Base-by-base conservation (phyloP, 179 eudicot species). In the Silene coronaria region DNA sequence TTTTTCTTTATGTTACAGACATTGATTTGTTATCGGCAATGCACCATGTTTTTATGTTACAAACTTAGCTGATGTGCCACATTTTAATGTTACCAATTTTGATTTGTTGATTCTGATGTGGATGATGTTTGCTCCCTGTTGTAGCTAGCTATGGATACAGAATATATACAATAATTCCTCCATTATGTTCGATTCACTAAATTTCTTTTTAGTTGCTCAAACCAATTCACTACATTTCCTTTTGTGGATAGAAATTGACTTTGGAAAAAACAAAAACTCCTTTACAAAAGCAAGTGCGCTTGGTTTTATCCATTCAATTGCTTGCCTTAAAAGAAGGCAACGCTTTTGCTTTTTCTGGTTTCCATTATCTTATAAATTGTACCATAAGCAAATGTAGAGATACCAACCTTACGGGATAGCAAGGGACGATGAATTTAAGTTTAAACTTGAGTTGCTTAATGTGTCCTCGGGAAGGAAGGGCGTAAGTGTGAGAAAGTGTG, bases 51-150 rank as follows among this genome's bases (percentile, higher is more conserved):
- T 55, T 55, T 55, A 55, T 55, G 59, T 14, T 55, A 55, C 59
- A 16, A 17, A 55, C 22, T 55, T 55, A 55, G 9, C 59, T 3
- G 19, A 55, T 55, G 59, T 55, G 58, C 19, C 58, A 5, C 19
- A 17, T 51, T 51, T 51, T 51, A 14, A 51, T 17, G 21, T 55
- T 55, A 55, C 22, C 21, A 55, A n/a, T 55, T 17, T 55, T 55
- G 19, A 55, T 55, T 55, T 55, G 21, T 55, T 55, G 59, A 55
- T 67, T n/a, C n/a, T 60, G 65, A 71, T 48, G 69, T 62, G 11
- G 38, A 23, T 48, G 55, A 38, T 62, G 53, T 67, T 8, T 45
- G 30, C 60, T 70, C 24, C 42, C 19, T 17, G 51, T 30, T 10
- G 61, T 16, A 63, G 3, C 45, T 72, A 28, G 36, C 58, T 13